Conservation (phyloP, 805 yeast species). For the Metschnikowia reukaufii region DNA sequence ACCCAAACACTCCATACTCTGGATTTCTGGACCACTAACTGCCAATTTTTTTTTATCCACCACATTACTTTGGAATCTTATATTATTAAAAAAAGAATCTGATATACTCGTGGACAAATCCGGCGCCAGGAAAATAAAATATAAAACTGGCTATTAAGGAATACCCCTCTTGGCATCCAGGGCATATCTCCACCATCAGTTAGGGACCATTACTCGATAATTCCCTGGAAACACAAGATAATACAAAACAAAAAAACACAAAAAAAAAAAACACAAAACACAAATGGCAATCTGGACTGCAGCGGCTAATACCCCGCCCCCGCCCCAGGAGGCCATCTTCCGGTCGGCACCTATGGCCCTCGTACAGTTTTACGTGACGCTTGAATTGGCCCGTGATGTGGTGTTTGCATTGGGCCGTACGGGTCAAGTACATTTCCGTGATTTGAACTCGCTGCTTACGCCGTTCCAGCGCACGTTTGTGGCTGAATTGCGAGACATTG, state of each 20-base stretch:
- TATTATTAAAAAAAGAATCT: too few relatives aligned
- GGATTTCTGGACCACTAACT: too few relatives aligned
- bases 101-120: too few relatives aligned
- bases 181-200: too few relatives aligned
- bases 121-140: too few relatives aligned
- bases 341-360: constrained; percentile 51
- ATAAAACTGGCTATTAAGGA: too few relatives aligned
- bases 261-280: neutral
- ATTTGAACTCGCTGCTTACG: constrained; percentile 48
- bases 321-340: constrained; percentile 37
- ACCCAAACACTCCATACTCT: too few relatives aligned
- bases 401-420: constrained; percentile 38
- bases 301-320: constrained; percentile 2
- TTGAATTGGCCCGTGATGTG: constrained; percentile 45
- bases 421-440: constrained; percentile 45
- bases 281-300: constrained; percentile 9
- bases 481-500: constrained; percentile 39
- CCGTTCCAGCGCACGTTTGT: constrained; percentile 49
- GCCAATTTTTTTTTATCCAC: too few relatives aligned
- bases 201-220: too few relatives aligned
- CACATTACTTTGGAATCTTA: too few relatives aligned
- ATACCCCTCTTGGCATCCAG: too few relatives aligned
- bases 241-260: neutral
- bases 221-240: too few relatives aligned
- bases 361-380: constrained; percentile 49